phyloP scores from a whole-genome alignment of 768 basidiomycete species.

The Serendipita sp. region DNA sequence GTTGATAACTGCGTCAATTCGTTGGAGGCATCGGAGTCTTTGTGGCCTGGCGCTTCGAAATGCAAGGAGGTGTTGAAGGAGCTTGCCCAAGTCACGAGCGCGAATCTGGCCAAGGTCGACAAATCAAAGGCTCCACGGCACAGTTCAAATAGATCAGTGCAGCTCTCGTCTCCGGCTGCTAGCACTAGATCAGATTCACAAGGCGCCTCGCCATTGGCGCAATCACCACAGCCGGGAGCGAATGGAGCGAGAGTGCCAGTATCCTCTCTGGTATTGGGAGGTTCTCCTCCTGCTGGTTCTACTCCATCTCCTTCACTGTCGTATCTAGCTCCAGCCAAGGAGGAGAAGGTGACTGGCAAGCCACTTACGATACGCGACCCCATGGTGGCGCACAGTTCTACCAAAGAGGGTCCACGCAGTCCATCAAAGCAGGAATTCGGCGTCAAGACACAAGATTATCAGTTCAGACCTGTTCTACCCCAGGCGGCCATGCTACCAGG shows the following conservation, averaged over 20 bases:
- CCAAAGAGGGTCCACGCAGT: not conserved
- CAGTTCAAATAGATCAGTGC: conserved; percentile 7
- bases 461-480: not conserved
- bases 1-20: conserved; percentile 55
- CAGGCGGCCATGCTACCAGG: not conserved
- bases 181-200: not conserved
- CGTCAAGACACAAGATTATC: not conserved
- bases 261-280: not conserved
- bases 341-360: conserved; percentile 75
- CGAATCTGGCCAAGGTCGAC: conserved; percentile 8
- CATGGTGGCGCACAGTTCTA: not conserved
- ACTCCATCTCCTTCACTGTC: conserved; percentile 34
- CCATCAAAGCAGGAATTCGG: not conserved
- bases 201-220: not conserved
- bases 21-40: conserved; percentile 66
- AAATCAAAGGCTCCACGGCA: conserved; percentile 8
- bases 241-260: not conserved
- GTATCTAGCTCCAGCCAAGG: conserved; percentile 28
- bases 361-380: conserved; percentile 28
- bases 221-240: not conserved
- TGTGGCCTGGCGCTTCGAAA: conserved; percentile 78
- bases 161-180: conserved; percentile 4
- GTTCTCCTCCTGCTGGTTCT: not conserved
- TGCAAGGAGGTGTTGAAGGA: conserved; percentile 33
- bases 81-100: conserved; percentile 12